Evolutionary conservation across 345 rosid species (phyloP), one percentile per base, ranked within the genome.

Genomic region (Melaleuca quinquenervia): DNA sequence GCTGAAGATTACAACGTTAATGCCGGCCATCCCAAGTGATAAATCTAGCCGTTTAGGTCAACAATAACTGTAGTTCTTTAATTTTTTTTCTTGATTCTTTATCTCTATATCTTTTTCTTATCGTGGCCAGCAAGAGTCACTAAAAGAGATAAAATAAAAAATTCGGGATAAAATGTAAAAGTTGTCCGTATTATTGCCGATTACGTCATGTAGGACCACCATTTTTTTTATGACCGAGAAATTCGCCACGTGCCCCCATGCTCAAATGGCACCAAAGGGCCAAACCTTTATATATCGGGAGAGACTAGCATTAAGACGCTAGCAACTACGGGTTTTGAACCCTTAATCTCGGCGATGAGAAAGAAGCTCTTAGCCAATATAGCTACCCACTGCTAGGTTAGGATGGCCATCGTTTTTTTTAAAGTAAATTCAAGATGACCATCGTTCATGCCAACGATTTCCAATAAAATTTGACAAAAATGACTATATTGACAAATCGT

Each of bases 1-100:
- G 2, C 0, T 0, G 0, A 0, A 60, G 13, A 27, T 13, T 15
- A 0, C 5, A 0, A 60, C 13, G 0, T 60, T 20, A 10, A 27
- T 1, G 10, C 14, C 0, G 9, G 8, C 13, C 0, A 0, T 27
- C 14, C 7, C 0, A 58, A 0, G 5, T 27, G 29, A 1, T 4
- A n/a, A 5, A 1, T 5, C 9, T 0, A 0, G 0, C 7, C 3
- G 36, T 7, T 27, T 5, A 6, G 0, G 0, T 60, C 5, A 7
- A 60, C 0, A 27, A 0, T 27, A 3, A 22, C 24, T 55, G 14
- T 1, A 13, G 0, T 1, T 27, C 41, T 60, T 27, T 27, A 13
- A 60, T 27, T 4, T 1, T 26, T 26, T 56, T 10, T 55, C 3
- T 56, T 9, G 41, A 24, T 22, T 22, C 22, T 8, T 52, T 52